Percentiles rank a stretch among this genome's conserved stretches.
Evolutionary conservation across 371 early-diverging fungal genomes (phyloP).

Genomic region (Vairimorpha apis): DNA sequence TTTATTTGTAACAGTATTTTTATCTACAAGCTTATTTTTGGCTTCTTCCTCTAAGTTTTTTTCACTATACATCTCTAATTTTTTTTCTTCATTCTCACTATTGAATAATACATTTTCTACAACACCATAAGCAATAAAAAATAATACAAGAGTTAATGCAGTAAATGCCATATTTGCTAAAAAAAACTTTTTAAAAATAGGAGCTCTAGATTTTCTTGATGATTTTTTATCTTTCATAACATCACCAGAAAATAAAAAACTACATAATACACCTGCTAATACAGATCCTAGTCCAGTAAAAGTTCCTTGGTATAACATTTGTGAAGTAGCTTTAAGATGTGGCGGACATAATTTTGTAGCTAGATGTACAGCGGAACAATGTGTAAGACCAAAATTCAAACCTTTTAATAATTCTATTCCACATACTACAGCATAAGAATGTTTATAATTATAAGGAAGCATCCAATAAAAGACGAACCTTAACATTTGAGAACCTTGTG

Average conservation of each 20-base stretch:
- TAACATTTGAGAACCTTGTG: constrained; percentile 57
- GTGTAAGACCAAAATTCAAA: constrained; percentile 64
- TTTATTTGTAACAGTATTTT: constrained; percentile 24
- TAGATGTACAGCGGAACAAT: constrained; percentile 61
- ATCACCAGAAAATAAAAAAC: constrained; percentile 24
- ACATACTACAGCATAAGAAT: constrained; percentile 56
- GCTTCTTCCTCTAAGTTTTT: constrained; percentile 13
- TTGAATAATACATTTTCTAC: constrained; percentile 50
- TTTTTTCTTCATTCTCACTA: constrained; percentile 21
- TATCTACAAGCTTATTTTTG: constrained; percentile 1
- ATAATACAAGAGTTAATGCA: constrained; percentile 39
- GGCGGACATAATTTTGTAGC: constrained; percentile 59
- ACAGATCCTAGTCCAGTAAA: constrained; percentile 61
- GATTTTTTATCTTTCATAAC: constrained; percentile 34
- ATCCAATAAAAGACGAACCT: constrained; percentile 59
- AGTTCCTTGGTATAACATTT: constrained; percentile 63
- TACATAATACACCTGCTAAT: constrained; percentile 51
- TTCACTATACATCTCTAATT: constrained; percentile 8
- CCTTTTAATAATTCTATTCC: constrained; percentile 63
- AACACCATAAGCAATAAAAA: constrained; percentile 57
- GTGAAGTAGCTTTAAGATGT: constrained; percentile 61
- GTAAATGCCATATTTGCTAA: constrained; percentile 48
- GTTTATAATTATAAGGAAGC: constrained; percentile 15
- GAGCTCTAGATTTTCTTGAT: constrained; percentile 3
- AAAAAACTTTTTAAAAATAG: constrained; percentile 44